Conservation (phyloP, 306 rosid species). For the Cercis canadensis region DNA sequence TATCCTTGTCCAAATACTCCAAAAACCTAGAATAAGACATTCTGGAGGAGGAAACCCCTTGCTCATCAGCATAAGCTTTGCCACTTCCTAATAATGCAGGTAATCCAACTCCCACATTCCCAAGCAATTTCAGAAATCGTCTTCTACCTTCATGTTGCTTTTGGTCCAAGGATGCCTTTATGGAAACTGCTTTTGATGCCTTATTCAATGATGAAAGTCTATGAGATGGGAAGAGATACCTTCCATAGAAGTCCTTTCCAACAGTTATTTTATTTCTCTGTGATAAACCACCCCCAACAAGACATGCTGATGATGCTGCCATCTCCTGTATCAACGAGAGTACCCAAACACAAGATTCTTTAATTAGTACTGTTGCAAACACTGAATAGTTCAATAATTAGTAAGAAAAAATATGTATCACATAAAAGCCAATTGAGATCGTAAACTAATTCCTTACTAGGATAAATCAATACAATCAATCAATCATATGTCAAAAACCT, state of each 20-base stretch:
- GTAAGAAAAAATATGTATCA: conserved; percentile 10
- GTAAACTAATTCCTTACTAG: background rate
- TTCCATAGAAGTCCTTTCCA: conserved; percentile 61
- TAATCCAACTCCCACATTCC: conserved; percentile 68
- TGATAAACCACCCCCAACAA: conserved; percentile 74
- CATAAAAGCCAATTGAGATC: conserved; percentile 4
- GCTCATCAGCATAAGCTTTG: conserved; percentile 85
- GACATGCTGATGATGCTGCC: conserved; percentile 86
- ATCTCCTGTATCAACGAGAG: conserved; percentile 42
- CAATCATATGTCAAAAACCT: background rate
- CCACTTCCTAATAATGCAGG: conserved; percentile 71
- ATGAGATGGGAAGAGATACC: conserved; percentile 46
- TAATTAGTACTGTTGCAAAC: background rate
- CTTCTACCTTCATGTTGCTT: conserved; percentile 75
- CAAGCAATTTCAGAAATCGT: conserved; percentile 74
- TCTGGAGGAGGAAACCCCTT: conserved; percentile 89
- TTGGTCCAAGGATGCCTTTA: conserved; percentile 67
- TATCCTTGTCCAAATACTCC: conserved; percentile 90
- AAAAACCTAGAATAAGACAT: conserved; percentile 98
- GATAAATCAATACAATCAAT: conserved; percentile 10
- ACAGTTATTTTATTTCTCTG: conserved; percentile 53
- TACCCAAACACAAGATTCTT: conserved; percentile 6
- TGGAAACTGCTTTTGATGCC: conserved; percentile 46
- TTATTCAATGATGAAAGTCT: conserved; percentile 51
- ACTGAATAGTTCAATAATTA: background rate